phyloP scores from a whole-genome alignment of 768 basidiomycete genomes.

The Rhodosporidiobolus odoratus region DNA sequence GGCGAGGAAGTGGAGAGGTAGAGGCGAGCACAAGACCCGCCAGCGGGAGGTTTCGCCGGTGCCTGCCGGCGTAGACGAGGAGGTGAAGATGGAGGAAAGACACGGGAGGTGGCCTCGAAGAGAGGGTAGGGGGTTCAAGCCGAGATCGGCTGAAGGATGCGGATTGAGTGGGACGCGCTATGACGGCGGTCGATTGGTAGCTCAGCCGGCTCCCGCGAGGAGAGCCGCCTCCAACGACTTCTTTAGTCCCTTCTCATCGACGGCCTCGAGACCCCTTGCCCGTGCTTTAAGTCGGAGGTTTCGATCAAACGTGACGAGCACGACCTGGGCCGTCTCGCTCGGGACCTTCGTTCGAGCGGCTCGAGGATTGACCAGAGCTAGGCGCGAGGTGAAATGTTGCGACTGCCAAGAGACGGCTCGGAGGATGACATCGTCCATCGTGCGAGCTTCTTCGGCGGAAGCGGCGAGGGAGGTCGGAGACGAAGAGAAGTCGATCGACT shows the following conservation, averaged over 20 bases:
- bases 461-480: conserved; percentile 6
- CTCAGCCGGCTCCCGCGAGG: neutral
- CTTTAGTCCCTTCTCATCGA: conserved; percentile 78
- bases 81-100: no score
- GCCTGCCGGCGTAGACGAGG: neutral
- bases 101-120: no score
- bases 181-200: neutral
- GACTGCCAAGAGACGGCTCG: conserved; percentile 89
- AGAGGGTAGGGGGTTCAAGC: neutral
- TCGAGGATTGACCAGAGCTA: conserved; percentile 58
- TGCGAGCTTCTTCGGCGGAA: conserved; percentile 55
- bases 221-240: conserved; percentile 52
- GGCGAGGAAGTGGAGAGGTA: neutral
- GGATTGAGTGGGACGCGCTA: neutral
- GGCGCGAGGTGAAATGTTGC: conserved; percentile 84
- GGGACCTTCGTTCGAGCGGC: conserved; percentile 40
- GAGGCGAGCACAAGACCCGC: neutral
- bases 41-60: no score
- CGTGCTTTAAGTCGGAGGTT: conserved; percentile 89
- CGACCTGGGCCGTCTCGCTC: conserved; percentile 64
- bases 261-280: conserved; percentile 74
- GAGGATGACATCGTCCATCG: conserved; percentile 92
- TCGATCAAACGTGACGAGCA: conserved; percentile 83
- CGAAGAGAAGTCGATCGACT: conserved; percentile 66
- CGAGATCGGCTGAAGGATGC: neutral